Base-by-base conservation (phyloP, 1,139 yeast genomes). In the Debaryomycetaceae sp. region DNA sequence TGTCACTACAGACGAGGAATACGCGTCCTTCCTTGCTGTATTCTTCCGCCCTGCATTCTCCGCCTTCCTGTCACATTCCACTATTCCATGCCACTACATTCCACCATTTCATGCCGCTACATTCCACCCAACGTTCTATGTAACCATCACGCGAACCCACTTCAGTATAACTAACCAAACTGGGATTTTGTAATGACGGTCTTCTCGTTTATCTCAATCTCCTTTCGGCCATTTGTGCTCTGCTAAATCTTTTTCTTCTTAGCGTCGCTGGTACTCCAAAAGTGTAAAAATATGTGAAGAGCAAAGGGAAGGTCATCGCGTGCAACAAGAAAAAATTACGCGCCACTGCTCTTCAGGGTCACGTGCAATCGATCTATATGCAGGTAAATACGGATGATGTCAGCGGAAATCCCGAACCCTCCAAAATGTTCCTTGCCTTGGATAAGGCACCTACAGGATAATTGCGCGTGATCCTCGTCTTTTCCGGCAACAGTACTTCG, bases 211-310 rank as follows among this genome's bases (percentile, higher is more conserved):
- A n/a, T n/a, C n/a, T n/a, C n/a, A n/a, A n/a, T 64, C 66, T 64
- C 54, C 69, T 59, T 63, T 65, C 62, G 55, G 71, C 71, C 70
- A 64, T 64, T 64, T 62, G 35, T 63, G 71, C 71, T 57, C 41
- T 48, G 54, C 66, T 58, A 55, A 62, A 63, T 44, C 44, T 58
- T 44, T 43, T 54, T 38, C 43, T 30, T 27, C 37, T 61, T 51
- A 59, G 68, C 53, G 44, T 61, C 43, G 71, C 71, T 64, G 71
- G 71, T 64, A 62, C 38, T 62, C 69, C 67, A 49, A 62, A 63
- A 58, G 68, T 55, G 48, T 45, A 49, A 49, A n/a, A 56, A 56
- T 57, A 44, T 50, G 45, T 41, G 44, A 42, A 40, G 41, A 41
- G 37, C 38, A 38, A 39, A 31, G 34, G 36, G 32, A 34, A 36